These are phyloP conservation scores for Trametes pubescens DNA, from an alignment of 1,284 basidiomycete genomes.

Conservation along the genomic window DNA sequence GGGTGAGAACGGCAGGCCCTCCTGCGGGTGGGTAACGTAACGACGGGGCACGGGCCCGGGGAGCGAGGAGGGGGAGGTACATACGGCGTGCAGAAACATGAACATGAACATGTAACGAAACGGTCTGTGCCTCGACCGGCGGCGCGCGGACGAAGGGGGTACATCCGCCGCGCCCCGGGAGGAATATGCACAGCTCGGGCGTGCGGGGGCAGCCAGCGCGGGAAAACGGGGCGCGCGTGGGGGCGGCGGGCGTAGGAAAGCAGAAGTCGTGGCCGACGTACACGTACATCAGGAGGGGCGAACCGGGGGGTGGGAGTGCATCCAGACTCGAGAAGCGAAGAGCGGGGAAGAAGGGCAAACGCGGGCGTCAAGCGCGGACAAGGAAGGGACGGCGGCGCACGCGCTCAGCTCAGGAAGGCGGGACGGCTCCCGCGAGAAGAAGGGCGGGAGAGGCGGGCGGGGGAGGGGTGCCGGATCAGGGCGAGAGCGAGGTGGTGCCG, in stretches of 20 bases:
- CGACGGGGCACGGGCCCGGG: constrained; percentile 1
- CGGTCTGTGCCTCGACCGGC: constrained; percentile 23
- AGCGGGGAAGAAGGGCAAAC: constrained; percentile 18
- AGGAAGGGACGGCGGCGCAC: constrained; percentile 33
- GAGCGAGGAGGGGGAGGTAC: constrained; percentile 4
- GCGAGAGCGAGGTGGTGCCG: constrained; percentile 19
- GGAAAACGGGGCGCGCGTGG: constrained; percentile 1
- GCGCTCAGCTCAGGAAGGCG: constrained; percentile 28
- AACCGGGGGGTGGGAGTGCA: constrained; percentile 24
- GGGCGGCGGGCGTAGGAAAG: constrained; percentile 8
- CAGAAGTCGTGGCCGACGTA: constrained; percentile 27
- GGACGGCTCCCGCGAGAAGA: constrained; percentile 8
- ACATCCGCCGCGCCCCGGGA: constrained; percentile 4
- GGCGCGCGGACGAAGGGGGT: neutral
- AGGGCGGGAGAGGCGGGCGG: neutral
- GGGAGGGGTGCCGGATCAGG: constrained; percentile 15
- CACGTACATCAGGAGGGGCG: constrained; percentile 30
- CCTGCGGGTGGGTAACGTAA: constrained; percentile 23
- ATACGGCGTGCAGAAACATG: constrained; percentile 2
- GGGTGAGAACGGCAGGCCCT: constrained; percentile 15
- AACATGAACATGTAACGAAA: constrained; percentile 7
- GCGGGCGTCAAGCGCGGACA: constrained; percentile 30
- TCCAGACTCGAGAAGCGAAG: constrained; percentile 29
- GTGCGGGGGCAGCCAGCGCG: constrained; percentile 16
- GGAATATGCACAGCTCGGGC: constrained; percentile 13